These are phyloP conservation scores for Arachis stenosperma DNA, from an alignment of 306 rosid species.

Conservation along the genomic window DNA sequence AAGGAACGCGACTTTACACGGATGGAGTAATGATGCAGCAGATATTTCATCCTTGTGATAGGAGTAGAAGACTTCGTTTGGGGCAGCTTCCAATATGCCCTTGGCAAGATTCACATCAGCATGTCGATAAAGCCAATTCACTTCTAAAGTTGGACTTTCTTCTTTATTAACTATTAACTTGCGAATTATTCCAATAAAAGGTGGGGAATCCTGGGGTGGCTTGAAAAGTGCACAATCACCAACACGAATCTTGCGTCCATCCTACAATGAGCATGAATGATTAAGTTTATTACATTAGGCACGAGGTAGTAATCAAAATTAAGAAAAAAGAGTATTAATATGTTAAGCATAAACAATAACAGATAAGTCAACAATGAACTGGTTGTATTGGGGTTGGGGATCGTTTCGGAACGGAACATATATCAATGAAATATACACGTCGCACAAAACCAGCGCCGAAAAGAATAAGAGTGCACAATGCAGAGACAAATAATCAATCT, in stretches of 20 bases:
- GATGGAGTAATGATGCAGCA: constrained; percentile 95
- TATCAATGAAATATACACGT: not conserved
- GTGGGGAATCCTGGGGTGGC: constrained; percentile 85
- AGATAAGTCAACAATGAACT: not conserved
- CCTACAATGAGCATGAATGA: constrained; percentile 46
- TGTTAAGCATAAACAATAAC: not conserved
- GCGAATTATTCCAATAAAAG: constrained; percentile 95
- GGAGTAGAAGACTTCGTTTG: constrained; percentile 90
- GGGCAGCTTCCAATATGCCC: constrained; percentile 83
- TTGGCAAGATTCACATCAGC: constrained; percentile 80
- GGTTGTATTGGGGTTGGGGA: not conserved
- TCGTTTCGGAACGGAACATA: not conserved
- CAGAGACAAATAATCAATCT: constrained; percentile 21
- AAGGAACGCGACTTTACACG: constrained; percentile 95
- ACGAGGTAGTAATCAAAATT: not conserved
- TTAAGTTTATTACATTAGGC: not conserved
- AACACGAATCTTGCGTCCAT: constrained; percentile 87
- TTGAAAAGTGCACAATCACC: constrained; percentile 98
- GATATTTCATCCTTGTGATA: constrained; percentile 95
- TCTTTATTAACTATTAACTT: constrained; percentile 54
- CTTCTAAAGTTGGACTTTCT: constrained; percentile 60
- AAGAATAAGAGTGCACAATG: not conserved
- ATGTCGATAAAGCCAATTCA: constrained; percentile 92
- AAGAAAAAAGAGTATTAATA: not conserved
- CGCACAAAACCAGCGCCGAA: constrained; percentile 4